Evolutionary conservation across 2,329 filamentous ascomycete genomes (phyloP).

Genomic region (Bimuria novae-zelandiae): DNA sequence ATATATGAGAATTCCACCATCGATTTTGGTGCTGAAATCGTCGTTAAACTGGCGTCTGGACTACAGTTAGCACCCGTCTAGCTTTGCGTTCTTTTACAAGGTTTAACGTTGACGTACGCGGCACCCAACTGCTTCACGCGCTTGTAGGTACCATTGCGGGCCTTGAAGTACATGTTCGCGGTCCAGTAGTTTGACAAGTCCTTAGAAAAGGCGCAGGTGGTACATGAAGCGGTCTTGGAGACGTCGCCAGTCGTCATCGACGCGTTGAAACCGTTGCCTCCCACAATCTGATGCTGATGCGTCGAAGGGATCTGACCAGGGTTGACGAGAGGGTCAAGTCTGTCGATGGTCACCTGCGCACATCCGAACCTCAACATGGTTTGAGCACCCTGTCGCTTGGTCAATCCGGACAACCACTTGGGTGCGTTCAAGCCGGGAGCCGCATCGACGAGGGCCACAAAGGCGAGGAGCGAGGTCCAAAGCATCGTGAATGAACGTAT

Average conservation of each 20-base stretch:
- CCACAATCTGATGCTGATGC: conserved; percentile 48
- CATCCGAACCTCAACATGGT: conserved; percentile 44
- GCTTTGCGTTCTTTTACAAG: background rate
- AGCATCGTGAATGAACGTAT: conserved; percentile 25
- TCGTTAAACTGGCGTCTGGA: conserved; percentile 26
- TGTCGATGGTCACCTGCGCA: conserved; percentile 37
- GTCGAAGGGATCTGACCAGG: conserved; percentile 41
- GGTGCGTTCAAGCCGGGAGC: conserved; percentile 13
- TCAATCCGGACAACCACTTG: background rate
- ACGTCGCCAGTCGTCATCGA: conserved; percentile 47
- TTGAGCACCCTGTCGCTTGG: conserved; percentile 24
- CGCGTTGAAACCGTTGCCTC: conserved; percentile 53
- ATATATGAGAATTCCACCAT: conserved; percentile 30
- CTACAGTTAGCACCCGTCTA: background rate
- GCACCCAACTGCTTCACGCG: conserved; percentile 27
- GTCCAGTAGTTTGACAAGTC: conserved; percentile 43
- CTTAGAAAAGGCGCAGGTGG: conserved; percentile 49
- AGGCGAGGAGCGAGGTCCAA: conserved; percentile 25
- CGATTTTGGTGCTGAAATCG: conserved; percentile 30
- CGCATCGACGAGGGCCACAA: conserved; percentile 27
- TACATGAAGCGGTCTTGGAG: conserved; percentile 43
- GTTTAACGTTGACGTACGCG: background rate
- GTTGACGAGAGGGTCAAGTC: conserved; percentile 42
- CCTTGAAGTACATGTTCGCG: conserved; percentile 41
- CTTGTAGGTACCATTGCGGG: conserved; percentile 39